phyloP scores from a whole-genome alignment of 495 filamentous ascomycete genomes.

The Penicillium verhagenii region DNA sequence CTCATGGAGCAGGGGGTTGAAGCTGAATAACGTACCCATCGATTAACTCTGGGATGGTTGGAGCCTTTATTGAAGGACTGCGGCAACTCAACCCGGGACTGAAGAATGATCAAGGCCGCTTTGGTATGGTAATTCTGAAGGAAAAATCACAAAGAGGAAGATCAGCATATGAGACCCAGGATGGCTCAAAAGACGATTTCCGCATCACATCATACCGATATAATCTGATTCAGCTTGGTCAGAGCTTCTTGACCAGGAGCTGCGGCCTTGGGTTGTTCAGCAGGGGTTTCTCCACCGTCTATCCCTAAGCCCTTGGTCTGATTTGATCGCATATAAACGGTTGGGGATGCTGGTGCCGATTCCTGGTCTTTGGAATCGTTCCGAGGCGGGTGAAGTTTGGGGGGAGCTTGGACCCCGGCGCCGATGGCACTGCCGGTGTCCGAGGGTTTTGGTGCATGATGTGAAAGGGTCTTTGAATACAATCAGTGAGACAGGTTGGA shows the following conservation, averaged over 20 bases:
- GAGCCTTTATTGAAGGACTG: constrained; percentile 59
- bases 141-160: background rate
- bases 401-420: constrained; percentile 66
- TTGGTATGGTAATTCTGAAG: constrained; percentile 86
- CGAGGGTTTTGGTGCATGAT: constrained; percentile 84
- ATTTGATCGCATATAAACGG: constrained; percentile 36
- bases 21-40: constrained; percentile 75
- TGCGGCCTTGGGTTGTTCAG: constrained; percentile 38
- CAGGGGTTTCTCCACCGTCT: constrained; percentile 43
- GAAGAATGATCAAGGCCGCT: constrained; percentile 79
- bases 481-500: background rate
- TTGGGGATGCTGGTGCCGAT: constrained; percentile 32
- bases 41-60: constrained; percentile 67
- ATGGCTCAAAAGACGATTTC: background rate
- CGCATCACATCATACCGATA: constrained; percentile 71
- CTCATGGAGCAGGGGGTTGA: background rate
- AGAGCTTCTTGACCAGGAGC: constrained; percentile 56
- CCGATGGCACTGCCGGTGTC: constrained; percentile 55
- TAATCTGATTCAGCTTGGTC: constrained; percentile 82
- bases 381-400: constrained; percentile 63
- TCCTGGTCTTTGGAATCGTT: constrained; percentile 69
- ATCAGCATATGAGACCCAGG: background rate
- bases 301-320: constrained; percentile 38
- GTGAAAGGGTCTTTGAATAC: background rate
- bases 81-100: constrained; percentile 70